phyloP scores from a whole-genome alignment of 176 grass and related monocot genomes.

The Paspalum notatum region DNA sequence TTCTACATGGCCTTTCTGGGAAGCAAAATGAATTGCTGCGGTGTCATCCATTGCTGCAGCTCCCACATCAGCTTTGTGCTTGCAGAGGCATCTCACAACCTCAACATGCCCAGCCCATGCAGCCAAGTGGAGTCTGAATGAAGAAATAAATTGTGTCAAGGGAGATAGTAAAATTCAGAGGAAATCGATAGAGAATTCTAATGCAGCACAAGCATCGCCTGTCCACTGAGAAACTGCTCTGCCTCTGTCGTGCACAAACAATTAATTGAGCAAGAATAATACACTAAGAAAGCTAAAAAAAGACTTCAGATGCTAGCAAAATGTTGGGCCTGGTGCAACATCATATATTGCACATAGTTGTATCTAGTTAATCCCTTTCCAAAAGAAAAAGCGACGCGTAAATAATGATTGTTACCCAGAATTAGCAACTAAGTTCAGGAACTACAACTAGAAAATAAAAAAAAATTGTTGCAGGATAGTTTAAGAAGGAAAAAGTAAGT shows the following conservation, averaged over 20 bases:
- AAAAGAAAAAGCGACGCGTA: not conserved
- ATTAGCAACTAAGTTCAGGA: not conserved
- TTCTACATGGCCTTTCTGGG: slow-evolving; percentile 92
- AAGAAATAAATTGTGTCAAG: slow-evolving; percentile 40
- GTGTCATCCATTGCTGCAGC: slow-evolving; percentile 95
- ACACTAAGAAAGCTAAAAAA: not conserved
- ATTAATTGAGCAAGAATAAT: not conserved
- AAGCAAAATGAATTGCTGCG: slow-evolving; percentile 85
- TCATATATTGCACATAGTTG: not conserved
- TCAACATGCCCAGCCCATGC: slow-evolving; percentile 95
- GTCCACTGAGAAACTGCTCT: not conserved
- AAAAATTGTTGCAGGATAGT: no score
- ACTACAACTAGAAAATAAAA: not conserved
- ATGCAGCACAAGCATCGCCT: slow-evolving; percentile 1
- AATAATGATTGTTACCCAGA: not conserved
- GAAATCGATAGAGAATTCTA: not conserved
- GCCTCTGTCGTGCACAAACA: not conserved
- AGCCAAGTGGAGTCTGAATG: slow-evolving; percentile 84
- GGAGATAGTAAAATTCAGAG: not conserved
- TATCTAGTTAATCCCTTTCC: not conserved
- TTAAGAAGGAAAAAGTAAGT: not conserved
- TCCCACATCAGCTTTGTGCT: slow-evolving; percentile 82
- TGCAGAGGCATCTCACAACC: slow-evolving; percentile 88
- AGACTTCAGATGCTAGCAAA: not conserved
- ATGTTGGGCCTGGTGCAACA: not conserved